These are phyloP conservation scores for Panaeolus cyanescens DNA, from an alignment of 768 basidiomycete genomes.

Conservation along the genomic window DNA sequence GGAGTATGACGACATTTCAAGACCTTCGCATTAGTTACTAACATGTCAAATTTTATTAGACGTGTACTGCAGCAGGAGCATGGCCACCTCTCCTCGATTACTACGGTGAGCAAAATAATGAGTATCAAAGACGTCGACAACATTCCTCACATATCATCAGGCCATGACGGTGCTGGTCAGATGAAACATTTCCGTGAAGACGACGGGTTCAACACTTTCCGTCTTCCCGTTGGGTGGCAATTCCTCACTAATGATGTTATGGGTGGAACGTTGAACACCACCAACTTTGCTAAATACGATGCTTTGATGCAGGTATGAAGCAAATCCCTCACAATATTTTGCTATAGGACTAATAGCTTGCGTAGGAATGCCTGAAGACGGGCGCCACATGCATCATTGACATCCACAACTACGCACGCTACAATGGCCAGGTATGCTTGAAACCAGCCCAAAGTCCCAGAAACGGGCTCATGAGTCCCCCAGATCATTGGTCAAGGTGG, in stretches of 20 bases:
- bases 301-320: conserved; percentile 45
- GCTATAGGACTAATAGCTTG: not conserved
- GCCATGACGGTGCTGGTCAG: conserved; percentile 51
- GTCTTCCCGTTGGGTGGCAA: conserved; percentile 65
- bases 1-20: conserved; percentile 24
- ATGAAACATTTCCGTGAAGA: conserved; percentile 61
- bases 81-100: conserved; percentile 47
- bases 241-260: conserved; percentile 41
- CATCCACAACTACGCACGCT: conserved; percentile 64
- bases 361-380: conserved; percentile 40
- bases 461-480: no score
- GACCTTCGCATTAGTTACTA: not conserved
- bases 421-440: conserved; percentile 40
- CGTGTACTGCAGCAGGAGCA: conserved; percentile 37
- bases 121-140: not conserved
- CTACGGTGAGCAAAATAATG: conserved; percentile 30
- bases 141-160: conserved; percentile 14
- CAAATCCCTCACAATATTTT: not conserved
- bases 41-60: conserved; percentile 12
- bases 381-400: conserved; percentile 59
- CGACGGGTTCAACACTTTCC: conserved; percentile 59
- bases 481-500: conserved; percentile 66
- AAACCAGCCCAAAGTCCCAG: no score
- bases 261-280: conserved; percentile 40
- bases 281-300: conserved; percentile 52